phyloP scores from a whole-genome alignment of 345 rosid genomes.

The Syzygium aromaticum region DNA sequence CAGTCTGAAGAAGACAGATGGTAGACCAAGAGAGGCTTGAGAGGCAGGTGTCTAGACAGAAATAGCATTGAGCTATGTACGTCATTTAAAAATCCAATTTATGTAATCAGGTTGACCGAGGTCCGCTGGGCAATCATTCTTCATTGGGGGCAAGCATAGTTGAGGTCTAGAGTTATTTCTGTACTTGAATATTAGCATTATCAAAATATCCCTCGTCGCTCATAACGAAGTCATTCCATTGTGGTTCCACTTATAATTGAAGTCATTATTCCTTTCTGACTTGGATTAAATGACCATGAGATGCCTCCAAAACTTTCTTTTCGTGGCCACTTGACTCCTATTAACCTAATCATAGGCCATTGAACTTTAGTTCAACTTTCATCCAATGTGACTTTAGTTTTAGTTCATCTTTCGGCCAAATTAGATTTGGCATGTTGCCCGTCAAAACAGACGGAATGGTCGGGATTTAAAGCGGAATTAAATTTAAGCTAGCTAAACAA shows the following conservation, averaged over 20 bases:
- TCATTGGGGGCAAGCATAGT: background rate
- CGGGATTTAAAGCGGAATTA: accelerated
- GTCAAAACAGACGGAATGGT: accelerated
- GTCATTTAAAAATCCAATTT: background rate
- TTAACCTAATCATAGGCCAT: background rate
- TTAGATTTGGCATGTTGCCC: background rate
- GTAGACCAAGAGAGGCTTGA: background rate
- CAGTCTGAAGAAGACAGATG: background rate
- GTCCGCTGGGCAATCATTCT: background rate
- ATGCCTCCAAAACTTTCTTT: background rate
- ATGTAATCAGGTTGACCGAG: background rate
- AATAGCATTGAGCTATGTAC: background rate
- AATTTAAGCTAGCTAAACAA: background rate
- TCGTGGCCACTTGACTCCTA: background rate
- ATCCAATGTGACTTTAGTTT: background rate
- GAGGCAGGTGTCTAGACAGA: background rate
- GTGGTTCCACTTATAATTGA: no score
- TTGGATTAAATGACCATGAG: background rate
- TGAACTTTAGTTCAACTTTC: background rate
- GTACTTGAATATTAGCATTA: background rate
- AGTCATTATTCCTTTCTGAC: no score
- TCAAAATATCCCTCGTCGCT: no score
- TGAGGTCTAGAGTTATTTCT: background rate
- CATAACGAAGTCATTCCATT: no score
- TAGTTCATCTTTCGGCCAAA: no score